phyloP scores from a whole-genome alignment of 163 green algal species.

The Volvox carteri region DNA sequence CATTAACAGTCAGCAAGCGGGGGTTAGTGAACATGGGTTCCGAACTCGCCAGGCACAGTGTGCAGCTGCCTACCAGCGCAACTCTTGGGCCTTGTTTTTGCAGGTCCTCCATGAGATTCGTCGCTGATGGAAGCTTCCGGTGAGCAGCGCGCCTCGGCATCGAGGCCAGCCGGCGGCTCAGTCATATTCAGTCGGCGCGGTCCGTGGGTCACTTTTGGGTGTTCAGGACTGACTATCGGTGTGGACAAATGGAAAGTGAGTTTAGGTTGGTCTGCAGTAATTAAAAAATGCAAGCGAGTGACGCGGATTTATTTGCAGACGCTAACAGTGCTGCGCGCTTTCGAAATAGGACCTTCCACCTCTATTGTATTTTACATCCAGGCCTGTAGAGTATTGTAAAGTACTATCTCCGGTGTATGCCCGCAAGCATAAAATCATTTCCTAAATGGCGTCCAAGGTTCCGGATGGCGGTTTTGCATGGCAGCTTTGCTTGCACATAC shows the following conservation, averaged over 20 bases:
- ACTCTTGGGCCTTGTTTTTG: neutral
- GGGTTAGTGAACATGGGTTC: too few species aligned
- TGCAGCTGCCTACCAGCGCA: neutral
- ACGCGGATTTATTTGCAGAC: neutral
- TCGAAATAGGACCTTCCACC: neutral
- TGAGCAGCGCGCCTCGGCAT: neutral
- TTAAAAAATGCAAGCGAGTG: neutral
- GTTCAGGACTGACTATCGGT: neutral
- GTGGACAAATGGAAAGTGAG: neutral
- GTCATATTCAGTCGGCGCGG: neutral
- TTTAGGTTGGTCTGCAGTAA: neutral
- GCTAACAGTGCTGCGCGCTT: neutral
- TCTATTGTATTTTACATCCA: neutral
- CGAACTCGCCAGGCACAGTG: neutral
- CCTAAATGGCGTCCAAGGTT: neutral
- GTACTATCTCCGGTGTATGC: too few species aligned
- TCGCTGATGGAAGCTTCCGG: neutral
- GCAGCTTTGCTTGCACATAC: neutral
- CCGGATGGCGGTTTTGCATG: neutral
- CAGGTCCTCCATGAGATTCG: neutral
- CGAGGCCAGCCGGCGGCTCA: neutral
- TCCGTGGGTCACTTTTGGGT: conserved; percentile 24
- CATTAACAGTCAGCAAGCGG: too few species aligned
- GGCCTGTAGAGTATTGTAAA: too few species aligned
- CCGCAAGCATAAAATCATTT: neutral